Conservation (phyloP, 805 yeast genomes). For the Brettanomyces sp. region DNA sequence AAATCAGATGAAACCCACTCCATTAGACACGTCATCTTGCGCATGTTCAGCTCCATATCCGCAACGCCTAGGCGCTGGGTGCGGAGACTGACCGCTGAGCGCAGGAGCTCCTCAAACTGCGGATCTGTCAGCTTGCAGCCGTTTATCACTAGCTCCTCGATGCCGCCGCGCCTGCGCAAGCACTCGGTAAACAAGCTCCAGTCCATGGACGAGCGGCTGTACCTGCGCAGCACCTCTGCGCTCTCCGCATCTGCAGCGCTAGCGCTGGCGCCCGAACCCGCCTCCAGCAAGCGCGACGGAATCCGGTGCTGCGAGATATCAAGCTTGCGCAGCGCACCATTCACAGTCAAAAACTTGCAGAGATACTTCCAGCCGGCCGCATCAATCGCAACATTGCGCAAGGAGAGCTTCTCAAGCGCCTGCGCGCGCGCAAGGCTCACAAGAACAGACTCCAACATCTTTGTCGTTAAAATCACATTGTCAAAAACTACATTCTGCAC, state of each 20-base stretch:
- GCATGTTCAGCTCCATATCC: constrained; percentile 34
- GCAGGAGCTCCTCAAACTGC: constrained; percentile 32
- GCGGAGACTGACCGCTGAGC: constrained; percentile 29
- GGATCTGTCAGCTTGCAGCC: constrained; percentile 41
- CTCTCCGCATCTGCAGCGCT: not conserved
- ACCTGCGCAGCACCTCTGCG: not conserved
- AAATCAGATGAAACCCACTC: constrained; percentile 37
- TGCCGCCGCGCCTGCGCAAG: constrained; percentile 37
- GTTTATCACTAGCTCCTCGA: constrained; percentile 48
- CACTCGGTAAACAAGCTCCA: constrained; percentile 42
- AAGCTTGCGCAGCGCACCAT: constrained; percentile 35
- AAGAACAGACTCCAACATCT: constrained; percentile 43
- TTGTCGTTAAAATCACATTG: constrained; percentile 44
- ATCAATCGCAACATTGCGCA: constrained; percentile 48
- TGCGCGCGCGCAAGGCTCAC: constrained; percentile 34
- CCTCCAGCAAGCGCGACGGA: not conserved
- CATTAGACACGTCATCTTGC: constrained; percentile 33
- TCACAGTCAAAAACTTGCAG: constrained; percentile 38
- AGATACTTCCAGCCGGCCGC: constrained; percentile 40
- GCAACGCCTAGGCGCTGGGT: constrained; percentile 49
- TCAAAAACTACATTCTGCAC: constrained; percentile 47
- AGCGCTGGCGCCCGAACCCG: constrained; percentile 20
- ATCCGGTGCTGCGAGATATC: constrained; percentile 51
- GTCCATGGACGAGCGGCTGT: constrained; percentile 37
- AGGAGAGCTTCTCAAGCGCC: constrained; percentile 40